Evolutionary conservation across 1,139 yeast genomes (phyloP), one percentile per base, ranked within the genome.

Genomic region (Kodamaea arcana): DNA sequence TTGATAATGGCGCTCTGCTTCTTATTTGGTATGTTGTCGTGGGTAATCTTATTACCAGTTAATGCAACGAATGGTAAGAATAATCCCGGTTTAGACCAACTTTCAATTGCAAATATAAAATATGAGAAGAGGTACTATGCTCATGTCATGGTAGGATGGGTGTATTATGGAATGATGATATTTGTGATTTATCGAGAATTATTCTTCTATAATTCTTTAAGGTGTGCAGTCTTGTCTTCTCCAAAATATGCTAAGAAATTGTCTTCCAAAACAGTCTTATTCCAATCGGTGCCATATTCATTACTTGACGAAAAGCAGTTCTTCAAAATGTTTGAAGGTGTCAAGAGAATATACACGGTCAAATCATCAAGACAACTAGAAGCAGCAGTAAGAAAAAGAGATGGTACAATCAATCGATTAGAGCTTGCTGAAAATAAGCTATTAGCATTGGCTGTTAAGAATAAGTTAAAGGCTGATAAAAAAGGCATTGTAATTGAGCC

Each of bases 121-220:
- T 49, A 76, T 51, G 59, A 62, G 34, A 61, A 72, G 34, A 72
- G 95, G 39, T 84, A 83, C 59, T 92, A 78, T 58, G 97, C 97
- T 2, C 95, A 90, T 54, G 90, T 82, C 2, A 73, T 92, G 41
- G 62, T 86, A 36, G 80, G 92, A 3, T 84, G 95, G 94, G 47
- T 78, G 27, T 85, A 75, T 55, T 86, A 82, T 58, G 88, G 94
- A 30, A 56, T 69, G 28, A 71, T 85, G 36, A 57, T 85, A 28
- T 87, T 76, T 54, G 70, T 83, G 22, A 71, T 88, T 40, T 88
- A 86, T 63, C 69, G 95, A 37, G 98, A 92, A 59, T 66, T 88
- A 55, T 76, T 78, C 45, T 88, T 78, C 60, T 92, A 80, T 62
- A 76, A 83, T 40, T 78, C 94, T 4, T 70, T 87, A 46, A 77